Percentiles rank a stretch among this genome's conserved stretches.
Conservation (phyloP, 2,329 filamentous ascomycete genomes). For the Penicillium frequentans region DNA sequence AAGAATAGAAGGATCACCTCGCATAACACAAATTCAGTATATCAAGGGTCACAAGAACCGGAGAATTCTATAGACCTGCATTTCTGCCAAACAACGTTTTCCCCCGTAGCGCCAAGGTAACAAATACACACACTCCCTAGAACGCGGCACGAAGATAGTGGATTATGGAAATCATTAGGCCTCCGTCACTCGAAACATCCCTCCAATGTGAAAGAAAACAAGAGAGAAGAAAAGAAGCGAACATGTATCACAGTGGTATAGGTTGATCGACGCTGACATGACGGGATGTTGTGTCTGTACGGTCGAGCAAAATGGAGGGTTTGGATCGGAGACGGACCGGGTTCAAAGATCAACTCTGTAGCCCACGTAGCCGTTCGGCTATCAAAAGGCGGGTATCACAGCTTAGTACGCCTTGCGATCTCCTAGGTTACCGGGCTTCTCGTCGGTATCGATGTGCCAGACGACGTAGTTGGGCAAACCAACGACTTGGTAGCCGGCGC, state of each 20-base stretch:
- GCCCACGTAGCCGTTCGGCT: slow-evolving; percentile 7
- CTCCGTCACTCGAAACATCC: slow-evolving; percentile 27
- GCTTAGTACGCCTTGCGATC: slow-evolving; percentile 40
- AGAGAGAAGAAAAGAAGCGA: slow-evolving; percentile 5
- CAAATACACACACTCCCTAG: slow-evolving; percentile 30
- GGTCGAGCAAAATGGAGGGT: slow-evolving; percentile 12
- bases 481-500: slow-evolving; percentile 87
- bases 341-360: slow-evolving; percentile 24
- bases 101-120: slow-evolving; percentile 39
- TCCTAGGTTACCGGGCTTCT: slow-evolving; percentile 77
- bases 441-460: slow-evolving; percentile 96
- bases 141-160: slow-evolving; percentile 32
- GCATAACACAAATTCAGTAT: slow-evolving; percentile 18
- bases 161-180: slow-evolving; percentile 38
- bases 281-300: slow-evolving; percentile 1
- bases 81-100: slow-evolving; percentile 33
- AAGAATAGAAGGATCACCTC: not conserved
- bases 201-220: slow-evolving; percentile 8
- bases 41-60: slow-evolving; percentile 23
- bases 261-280: slow-evolving; percentile 9
- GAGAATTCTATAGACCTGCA: slow-evolving; percentile 27
- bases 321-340: slow-evolving; percentile 17
- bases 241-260: slow-evolving; percentile 15
- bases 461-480: slow-evolving; percentile 97
- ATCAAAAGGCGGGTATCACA: slow-evolving; percentile 5